Base-by-base conservation (phyloP, 352 stramenopile species). In the Phytophthora vignae region DNA sequence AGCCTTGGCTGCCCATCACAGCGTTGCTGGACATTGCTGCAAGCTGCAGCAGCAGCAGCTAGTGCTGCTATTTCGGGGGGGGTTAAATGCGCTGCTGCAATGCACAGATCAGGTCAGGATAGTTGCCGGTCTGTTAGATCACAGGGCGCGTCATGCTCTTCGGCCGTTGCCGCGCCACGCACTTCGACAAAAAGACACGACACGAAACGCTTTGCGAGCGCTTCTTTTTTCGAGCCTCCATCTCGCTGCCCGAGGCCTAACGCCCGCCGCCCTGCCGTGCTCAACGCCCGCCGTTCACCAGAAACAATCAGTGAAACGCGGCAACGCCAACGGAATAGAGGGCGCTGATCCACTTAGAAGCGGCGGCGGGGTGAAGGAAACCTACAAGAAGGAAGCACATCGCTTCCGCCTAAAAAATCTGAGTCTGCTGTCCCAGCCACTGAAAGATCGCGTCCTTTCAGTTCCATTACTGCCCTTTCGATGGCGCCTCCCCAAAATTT, bases 211-310 rank as follows among this genome's bases (percentile, higher is more conserved):
- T 33, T 44, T 25, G 42, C 14, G 3, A 58, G 14, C 19, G 61
- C 61, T 66, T 74, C 54, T 74, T 74, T 71, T 62, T 71, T 38
- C 21, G 36, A 9, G 25, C 31, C 19, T 25, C 46, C 42, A 29
- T 55, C 54, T 22, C 59, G 33, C 38, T 58, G 4, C 15, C 55
- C 36, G 36, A 44, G 12, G 36, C 36, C 36, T 44, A 44, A 44
- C 36, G 36, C 36, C 36, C 36, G 11, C 3, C 12, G 12, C 36
- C 22, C 36, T 44, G 36, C 36, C 36, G 55, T 40, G 29, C 49
- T 55, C 50, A 73, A 64, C 67, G 67, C n/a, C 55, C 12, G 63
- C 57, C 64, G 68, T 73, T 76, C 52, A 60, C 49, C 67, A 73
- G 64, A 76, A 68, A 68, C 31, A 44, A 53, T 14, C 17, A 62